Conservation (phyloP, 2,329 filamentous ascomycete genomes). For the Allantophomopsis lycopodina region DNA sequence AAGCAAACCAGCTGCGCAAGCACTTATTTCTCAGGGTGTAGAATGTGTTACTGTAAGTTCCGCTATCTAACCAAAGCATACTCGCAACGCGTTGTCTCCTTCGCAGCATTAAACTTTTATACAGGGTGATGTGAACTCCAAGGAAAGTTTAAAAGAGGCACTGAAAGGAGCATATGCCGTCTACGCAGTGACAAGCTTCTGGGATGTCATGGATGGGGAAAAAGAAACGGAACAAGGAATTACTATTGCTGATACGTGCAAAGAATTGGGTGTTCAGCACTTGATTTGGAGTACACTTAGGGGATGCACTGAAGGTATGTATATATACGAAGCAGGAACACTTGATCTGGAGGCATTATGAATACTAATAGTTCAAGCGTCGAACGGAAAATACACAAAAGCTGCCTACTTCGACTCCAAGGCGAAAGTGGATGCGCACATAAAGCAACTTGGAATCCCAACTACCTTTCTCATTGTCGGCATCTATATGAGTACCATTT, state of each 20-base stretch:
- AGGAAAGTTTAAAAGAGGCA: conserved; percentile 20
- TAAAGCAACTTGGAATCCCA: conserved; percentile 22
- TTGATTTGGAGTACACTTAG: conserved; percentile 30
- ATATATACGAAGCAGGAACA: neutral
- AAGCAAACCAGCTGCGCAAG: too few relatives aligned
- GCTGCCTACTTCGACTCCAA: conserved; percentile 26
- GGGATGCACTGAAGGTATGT: conserved; percentile 23
- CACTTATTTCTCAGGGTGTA: too few relatives aligned
- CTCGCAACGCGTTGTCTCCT: neutral
- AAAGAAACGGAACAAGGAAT: conserved; percentile 30
- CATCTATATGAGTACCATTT: conserved; percentile 35
- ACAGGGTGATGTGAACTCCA: conserved; percentile 27
- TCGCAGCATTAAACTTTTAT: too few relatives aligned
- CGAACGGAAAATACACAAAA: conserved; percentile 21
- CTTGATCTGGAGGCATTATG: too few relatives aligned
- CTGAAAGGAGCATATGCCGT: conserved; percentile 18
- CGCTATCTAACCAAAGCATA: conserved; percentile 26
- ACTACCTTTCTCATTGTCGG: conserved; percentile 33
- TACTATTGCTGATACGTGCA: conserved; percentile 29
- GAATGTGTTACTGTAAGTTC: too few relatives aligned
- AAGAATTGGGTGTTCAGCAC: conserved; percentile 27
- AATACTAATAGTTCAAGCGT: conserved; percentile 11
- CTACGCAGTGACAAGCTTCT: conserved; percentile 18
- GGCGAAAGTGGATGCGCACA: conserved; percentile 21
- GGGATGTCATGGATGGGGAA: conserved; percentile 22